Percentiles rank a stretch among this genome's conserved stretches.
Conservation (phyloP, 2,329 filamentous ascomycete species). For the Biscogniauxia sp. region DNA sequence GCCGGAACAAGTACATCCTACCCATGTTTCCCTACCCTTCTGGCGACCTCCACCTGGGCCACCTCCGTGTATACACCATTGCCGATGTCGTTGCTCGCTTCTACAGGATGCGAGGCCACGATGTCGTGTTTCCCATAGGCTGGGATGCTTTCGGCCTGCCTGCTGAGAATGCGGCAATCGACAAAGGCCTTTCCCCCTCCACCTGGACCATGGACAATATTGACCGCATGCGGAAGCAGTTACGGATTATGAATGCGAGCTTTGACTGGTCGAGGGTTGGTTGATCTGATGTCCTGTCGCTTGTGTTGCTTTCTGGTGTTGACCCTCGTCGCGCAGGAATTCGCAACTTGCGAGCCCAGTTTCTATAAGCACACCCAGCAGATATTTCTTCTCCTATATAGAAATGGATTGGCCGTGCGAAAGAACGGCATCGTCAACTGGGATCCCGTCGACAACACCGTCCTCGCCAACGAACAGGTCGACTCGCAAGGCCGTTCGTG, state of each 20-base stretch:
- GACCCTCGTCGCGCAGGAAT: constrained; percentile 54
- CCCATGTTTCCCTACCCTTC: constrained; percentile 96
- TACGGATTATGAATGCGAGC: constrained; percentile 73
- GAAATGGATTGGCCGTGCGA: constrained; percentile 77
- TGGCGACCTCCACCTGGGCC: constrained; percentile 80
- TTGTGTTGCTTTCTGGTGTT: constrained; percentile 8
- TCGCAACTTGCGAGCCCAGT: constrained; percentile 77
- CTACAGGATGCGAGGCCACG: constrained; percentile 67
- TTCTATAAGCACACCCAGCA: constrained; percentile 91
- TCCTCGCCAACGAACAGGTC: constrained; percentile 92
- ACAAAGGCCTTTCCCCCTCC: constrained; percentile 73
- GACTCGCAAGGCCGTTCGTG: constrained; percentile 81
- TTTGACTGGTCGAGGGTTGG: constrained; percentile 83
- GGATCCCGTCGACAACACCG: constrained; percentile 85
- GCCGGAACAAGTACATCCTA: constrained; percentile 64
- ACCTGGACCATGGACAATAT: constrained; percentile 82
- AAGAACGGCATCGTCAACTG: constrained; percentile 84
- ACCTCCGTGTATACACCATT: constrained; percentile 86
- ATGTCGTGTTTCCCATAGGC: constrained; percentile 85
- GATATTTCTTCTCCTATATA: constrained; percentile 75
- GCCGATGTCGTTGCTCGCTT: constrained; percentile 81
- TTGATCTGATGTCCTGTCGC: constrained; percentile 20
- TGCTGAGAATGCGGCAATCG: constrained; percentile 87
- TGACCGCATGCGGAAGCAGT: constrained; percentile 77
- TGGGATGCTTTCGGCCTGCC: constrained; percentile 93